Percentiles rank a stretch among this genome's conserved stretches.
These are phyloP conservation scores for Vishniacozyma victoriae DNA, from an alignment of 768 basidiomycete species.

Conservation along the genomic window DNA sequence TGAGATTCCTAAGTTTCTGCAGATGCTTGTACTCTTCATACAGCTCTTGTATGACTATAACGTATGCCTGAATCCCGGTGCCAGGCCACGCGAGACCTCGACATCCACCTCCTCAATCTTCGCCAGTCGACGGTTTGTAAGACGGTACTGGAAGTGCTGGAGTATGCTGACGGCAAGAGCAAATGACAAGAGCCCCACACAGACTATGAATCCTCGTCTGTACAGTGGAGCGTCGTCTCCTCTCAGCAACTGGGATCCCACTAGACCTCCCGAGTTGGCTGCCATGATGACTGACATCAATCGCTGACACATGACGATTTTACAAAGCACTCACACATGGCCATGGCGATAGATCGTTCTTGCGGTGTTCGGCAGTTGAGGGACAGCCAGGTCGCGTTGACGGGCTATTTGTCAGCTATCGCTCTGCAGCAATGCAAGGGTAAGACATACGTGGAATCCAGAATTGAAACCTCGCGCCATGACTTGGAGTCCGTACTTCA, in stretches of 20 bases:
- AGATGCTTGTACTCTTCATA: too few relatives aligned
- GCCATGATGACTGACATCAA: conserved; percentile 27
- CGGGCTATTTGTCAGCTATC: conserved; percentile 10
- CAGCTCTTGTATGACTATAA: too few relatives aligned
- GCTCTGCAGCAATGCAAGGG: conserved; percentile 5
- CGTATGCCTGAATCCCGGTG: too few relatives aligned
- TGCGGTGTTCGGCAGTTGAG: conserved; percentile 29
- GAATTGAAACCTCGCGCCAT: conserved; percentile 13
- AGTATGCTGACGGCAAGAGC: conserved; percentile 18
- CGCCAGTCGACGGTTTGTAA: conserved; percentile 19
- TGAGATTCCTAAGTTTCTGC: too few relatives aligned
- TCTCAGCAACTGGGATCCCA: conserved; percentile 35
- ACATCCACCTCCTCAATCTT: not conserved
- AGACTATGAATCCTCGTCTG: conserved; percentile 29
- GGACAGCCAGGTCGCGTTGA: conserved; percentile 39
- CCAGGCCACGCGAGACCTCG: too few relatives aligned
- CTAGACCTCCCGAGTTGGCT: conserved; percentile 34
- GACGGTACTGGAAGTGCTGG: conserved; percentile 31
- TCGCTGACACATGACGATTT: not conserved
- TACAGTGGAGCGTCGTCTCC: conserved; percentile 36
- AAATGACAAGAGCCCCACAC: conserved; percentile 18
- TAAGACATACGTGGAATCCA: conserved; percentile 25
- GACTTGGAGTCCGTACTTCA: conserved; percentile 22
- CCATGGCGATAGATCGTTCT: conserved; percentile 36
- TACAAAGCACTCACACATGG: conserved; percentile 22